A percentile compares a stretch with the other conserved stretches of the same genome.
Evolutionary conservation across 495 filamentous ascomycete species (phyloP).

Genomic region (Penicillium silybi): DNA sequence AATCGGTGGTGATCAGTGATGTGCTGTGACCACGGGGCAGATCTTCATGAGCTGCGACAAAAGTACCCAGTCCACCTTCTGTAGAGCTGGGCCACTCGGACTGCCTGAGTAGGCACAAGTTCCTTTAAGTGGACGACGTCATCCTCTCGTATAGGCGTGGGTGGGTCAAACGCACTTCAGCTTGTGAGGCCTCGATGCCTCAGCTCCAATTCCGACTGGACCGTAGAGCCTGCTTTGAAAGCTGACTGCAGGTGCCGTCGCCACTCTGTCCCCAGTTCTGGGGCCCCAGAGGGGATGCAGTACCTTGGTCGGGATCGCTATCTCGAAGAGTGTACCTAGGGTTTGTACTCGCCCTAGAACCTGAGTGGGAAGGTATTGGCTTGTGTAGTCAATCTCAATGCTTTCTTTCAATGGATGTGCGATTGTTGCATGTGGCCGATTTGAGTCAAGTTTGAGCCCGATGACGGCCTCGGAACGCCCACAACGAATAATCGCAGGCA

Average conservation of each 20-base stretch:
- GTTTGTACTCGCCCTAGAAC: neutral
- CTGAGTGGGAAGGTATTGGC: neutral
- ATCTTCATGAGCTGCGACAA: neutral
- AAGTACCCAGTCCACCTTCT: neutral
- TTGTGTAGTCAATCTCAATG: neutral
- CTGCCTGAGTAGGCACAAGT: slow-evolving; percentile 1
- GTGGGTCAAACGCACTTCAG: slow-evolving; percentile 15
- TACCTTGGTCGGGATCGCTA: neutral
- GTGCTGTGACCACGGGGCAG: neutral
- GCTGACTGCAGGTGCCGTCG: slow-evolving; percentile 14
- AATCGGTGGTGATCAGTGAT: neutral
- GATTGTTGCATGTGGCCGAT: too few species aligned
- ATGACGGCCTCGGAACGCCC: too few species aligned
- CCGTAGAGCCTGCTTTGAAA: slow-evolving; percentile 16
- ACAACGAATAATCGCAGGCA: too few species aligned
- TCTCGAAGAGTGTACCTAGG: neutral
- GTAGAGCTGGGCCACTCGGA: neutral
- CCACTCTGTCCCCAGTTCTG: slow-evolving; percentile 12
- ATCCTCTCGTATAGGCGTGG: slow-evolving; percentile 23
- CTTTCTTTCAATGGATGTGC: too few species aligned
- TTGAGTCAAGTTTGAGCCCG: too few species aligned
- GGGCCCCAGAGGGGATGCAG: slow-evolving; percentile 4
- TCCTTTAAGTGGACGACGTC: slow-evolving; percentile 27
- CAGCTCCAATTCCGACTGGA: slow-evolving; percentile 26
- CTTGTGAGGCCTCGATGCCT: slow-evolving; percentile 12